Conservation (phyloP, 441 rosid species). For the Codiaeum variegatum region DNA sequence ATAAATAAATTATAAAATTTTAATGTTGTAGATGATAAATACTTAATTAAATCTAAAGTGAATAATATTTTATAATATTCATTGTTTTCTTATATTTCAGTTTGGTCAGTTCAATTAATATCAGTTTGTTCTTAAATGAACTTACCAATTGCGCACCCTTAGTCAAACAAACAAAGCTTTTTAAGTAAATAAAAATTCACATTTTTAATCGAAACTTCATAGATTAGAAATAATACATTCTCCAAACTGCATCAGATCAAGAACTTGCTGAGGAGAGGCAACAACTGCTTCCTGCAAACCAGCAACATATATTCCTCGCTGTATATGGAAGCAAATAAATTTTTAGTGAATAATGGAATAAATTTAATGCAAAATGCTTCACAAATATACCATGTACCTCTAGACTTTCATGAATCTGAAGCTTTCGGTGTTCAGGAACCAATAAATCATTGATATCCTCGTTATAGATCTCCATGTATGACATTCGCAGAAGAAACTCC, state of each 20-base stretch:
- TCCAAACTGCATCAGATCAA: slow-evolving; percentile 84
- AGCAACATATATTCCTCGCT: slow-evolving; percentile 95
- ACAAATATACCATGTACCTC: slow-evolving; percentile 48
- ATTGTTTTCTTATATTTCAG: too few species aligned
- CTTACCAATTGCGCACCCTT: too few species aligned
- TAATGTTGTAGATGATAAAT: too few species aligned
- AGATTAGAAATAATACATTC: slow-evolving; percentile 47
- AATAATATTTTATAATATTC: too few species aligned
- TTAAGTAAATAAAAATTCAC: background rate
- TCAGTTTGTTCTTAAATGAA: too few species aligned
- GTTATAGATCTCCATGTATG: slow-evolving; percentile 91
- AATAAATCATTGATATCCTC: slow-evolving; percentile 89
- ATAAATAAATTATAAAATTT: too few species aligned
- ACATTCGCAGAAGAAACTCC: slow-evolving; percentile 91
- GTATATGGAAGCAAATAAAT: slow-evolving; percentile 22
- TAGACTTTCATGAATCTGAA: slow-evolving; percentile 84
- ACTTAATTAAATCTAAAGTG: too few species aligned
- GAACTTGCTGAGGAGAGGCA: slow-evolving; percentile 85
- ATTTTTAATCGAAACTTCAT: background rate
- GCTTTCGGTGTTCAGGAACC: slow-evolving; percentile 87
- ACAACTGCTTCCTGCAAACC: slow-evolving; percentile 94
- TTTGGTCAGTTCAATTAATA: too few species aligned
- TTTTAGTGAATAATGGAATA: background rate
- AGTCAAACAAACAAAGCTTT: background rate
- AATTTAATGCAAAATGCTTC: background rate